Percentiles rank a stretch among this genome's conserved stretches.
Conservation (phyloP, 2,329 filamentous ascomycete genomes). For the Bipolaris oryzae region DNA sequence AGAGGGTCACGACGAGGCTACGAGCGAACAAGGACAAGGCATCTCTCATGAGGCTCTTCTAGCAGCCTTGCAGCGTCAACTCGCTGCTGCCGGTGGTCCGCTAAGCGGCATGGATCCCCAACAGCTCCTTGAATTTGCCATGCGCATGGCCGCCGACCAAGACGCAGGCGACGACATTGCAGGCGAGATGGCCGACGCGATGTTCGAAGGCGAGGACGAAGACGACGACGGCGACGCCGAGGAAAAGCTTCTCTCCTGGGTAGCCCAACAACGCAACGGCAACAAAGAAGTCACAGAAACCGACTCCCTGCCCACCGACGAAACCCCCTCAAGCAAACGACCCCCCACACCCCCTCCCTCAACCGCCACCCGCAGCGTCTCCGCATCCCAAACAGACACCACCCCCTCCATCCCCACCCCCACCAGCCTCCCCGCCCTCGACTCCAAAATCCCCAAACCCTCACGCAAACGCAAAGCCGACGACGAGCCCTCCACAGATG, state of each 20-base stretch:
- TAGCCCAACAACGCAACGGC: conserved; percentile 37
- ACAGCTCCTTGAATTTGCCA: conserved; percentile 51
- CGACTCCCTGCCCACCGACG: conserved; percentile 14
- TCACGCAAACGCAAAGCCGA: conserved; percentile 45
- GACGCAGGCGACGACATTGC: conserved; percentile 51
- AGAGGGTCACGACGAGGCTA: conserved; percentile 23
- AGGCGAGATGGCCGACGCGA: conserved; percentile 50
- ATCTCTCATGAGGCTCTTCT: conserved; percentile 51
- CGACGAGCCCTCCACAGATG: conserved; percentile 20
- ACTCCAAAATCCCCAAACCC: conserved; percentile 12
- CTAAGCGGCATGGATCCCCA: conserved; percentile 51
- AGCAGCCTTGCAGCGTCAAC: conserved; percentile 41
- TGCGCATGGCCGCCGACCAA: conserved; percentile 54
- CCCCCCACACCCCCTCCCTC: conserved; percentile 32
- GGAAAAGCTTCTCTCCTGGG: conserved; percentile 41
- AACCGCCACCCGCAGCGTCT: conserved; percentile 25
- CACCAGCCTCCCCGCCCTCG: neutral
- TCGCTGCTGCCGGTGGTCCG: conserved; percentile 43
- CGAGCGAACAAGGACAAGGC: conserved; percentile 20
- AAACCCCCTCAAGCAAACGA: conserved; percentile 17
- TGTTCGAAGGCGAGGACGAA: conserved; percentile 48
- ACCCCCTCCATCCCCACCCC: conserved; percentile 11
- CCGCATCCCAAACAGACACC: conserved; percentile 5
- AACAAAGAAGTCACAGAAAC: conserved; percentile 13
- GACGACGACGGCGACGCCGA: conserved; percentile 35